phyloP scores from a whole-genome alignment of 495 filamentous ascomycete genomes.

The Lineolata rhizophorae region DNA sequence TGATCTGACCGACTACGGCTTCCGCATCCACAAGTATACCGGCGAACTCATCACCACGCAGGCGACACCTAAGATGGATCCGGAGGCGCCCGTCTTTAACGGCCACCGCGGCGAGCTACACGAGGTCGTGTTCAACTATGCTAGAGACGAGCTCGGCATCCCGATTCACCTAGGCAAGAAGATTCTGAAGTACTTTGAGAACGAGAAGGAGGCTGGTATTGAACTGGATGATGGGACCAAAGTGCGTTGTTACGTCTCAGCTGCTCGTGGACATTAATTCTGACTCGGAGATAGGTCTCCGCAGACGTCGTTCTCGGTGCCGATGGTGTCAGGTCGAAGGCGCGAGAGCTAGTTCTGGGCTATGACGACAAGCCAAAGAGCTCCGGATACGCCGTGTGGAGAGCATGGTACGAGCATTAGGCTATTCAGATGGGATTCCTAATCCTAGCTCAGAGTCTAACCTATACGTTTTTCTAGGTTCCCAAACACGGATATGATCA shows the following conservation, averaged over 20 bases:
- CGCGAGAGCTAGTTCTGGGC: conserved; percentile 36
- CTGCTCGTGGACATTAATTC: too few species aligned
- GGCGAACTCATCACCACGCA: too few species aligned
- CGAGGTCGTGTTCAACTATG: conserved; percentile 34
- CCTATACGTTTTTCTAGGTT: too few species aligned
- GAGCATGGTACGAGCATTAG: conserved; percentile 7
- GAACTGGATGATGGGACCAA: conserved; percentile 25
- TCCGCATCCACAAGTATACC: conserved; percentile 16
- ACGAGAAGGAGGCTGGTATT: conserved; percentile 28
- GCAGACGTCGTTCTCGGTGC: conserved; percentile 39
- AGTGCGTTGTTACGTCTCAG: too few species aligned
- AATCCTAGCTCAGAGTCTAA: too few species aligned
- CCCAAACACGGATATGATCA: too few species aligned
- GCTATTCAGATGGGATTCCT: too few species aligned
- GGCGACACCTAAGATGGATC: conserved; percentile 12
- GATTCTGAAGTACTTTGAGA: conserved; percentile 40
- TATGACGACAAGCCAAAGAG: conserved; percentile 37
- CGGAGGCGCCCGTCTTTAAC: conserved; percentile 28
- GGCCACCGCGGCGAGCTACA: conserved; percentile 43
- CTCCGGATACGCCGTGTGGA: conserved; percentile 33
- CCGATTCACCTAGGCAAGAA: conserved; percentile 30
- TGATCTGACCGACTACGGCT: conserved; percentile 19
- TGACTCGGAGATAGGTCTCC: conserved; percentile 24
- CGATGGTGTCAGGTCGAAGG: conserved; percentile 39
- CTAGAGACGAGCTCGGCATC: conserved; percentile 30